Conservation (phyloP, 208 protist genomes). For the Leishmania turanica region DNA sequence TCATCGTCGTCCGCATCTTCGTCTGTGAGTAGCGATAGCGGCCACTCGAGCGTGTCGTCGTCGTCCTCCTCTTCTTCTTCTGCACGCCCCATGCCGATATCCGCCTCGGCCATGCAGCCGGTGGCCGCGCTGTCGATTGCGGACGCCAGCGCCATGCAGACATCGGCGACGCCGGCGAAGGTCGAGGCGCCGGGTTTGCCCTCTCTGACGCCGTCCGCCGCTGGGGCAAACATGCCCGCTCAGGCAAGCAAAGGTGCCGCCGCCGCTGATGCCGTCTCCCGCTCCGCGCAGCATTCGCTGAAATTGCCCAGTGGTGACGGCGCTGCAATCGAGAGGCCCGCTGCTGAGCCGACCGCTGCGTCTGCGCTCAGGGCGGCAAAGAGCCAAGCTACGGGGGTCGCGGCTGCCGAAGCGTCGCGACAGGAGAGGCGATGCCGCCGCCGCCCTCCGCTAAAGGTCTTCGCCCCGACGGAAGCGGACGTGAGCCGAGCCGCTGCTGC, state of each 20-base stretch:
- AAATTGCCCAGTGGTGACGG: neutral
- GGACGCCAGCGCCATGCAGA: neutral
- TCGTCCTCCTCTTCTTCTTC: slow-evolving; percentile 1
- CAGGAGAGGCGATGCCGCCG: neutral
- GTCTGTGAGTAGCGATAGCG: neutral
- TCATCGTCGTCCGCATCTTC: neutral
- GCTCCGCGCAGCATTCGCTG: neutral
- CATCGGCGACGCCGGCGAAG: neutral
- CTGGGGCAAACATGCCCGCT: neutral
- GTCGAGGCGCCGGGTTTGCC: no score
- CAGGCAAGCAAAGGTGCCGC: neutral
- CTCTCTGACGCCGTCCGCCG: neutral
- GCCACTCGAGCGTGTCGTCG: slow-evolving; percentile 7
- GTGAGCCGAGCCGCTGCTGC: slow-evolving; percentile 50
- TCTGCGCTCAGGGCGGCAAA: neutral
- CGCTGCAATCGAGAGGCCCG: neutral
- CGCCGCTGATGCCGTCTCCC: neutral
- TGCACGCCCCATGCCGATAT: neutral
- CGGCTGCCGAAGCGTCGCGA: neutral
- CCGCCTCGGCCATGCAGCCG: neutral
- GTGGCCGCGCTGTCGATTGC: neutral
- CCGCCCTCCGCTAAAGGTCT: slow-evolving; percentile 3
- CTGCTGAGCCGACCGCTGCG: neutral
- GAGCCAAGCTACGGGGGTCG: neutral
- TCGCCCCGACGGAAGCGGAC: slow-evolving; percentile 34